Evolutionary conservation across 2,329 filamentous ascomycete species (phyloP), one percentile per base, ranked within the genome.

Genomic region (Colletotrichum sp.): DNA sequence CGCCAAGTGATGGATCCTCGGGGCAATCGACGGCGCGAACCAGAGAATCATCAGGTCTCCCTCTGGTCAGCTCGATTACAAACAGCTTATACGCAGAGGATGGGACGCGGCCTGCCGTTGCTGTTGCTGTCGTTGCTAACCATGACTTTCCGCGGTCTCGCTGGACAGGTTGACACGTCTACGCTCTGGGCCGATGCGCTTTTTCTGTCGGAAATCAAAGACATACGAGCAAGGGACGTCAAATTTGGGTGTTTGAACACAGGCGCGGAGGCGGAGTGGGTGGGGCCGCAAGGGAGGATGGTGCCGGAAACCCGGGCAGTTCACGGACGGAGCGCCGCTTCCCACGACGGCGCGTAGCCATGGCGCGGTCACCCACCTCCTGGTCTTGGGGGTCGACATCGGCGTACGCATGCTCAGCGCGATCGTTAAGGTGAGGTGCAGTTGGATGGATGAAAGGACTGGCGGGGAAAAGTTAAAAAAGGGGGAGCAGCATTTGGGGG

Each of bases 261-360:
- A n/a, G n/a, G 25, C 28, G 55, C 32, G 71, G 32, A 32, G 63
- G 68, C 67, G 72, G 61, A 55, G 34, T 22, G 22, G 30, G 68
- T 71, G 72, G 72, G 68, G 72, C 72, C 72, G 68, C 52, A 52
- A 71, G 60, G 72, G 60, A 32, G 57, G 34, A 13, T 13, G 16
- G 57, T 61, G 52, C 64, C 57, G 71, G 65, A 25, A 39, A 59
- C 25, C 44, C 34, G n/a, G n/a, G n/a, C n/a, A 34, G 52, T 59
- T 15, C 55, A 25, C 22, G 27, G 28, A 64, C n/a, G 60, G 12
- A 9, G n/a, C 32, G 22, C 34, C 22, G 25, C 15, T n/a, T 60
- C 28, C 59, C 59, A n/a, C 59, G 30, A 28, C 27, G 11, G 27
- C 59, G 11, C 36, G n/a, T 44, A 44, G 36, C 16, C 36, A 8